Percentiles rank a stretch among this genome's conserved stretches.
Evolutionary conservation across 192 early-diverging fungal genomes (phyloP).

Genomic region (Coemansia reversa): DNA sequence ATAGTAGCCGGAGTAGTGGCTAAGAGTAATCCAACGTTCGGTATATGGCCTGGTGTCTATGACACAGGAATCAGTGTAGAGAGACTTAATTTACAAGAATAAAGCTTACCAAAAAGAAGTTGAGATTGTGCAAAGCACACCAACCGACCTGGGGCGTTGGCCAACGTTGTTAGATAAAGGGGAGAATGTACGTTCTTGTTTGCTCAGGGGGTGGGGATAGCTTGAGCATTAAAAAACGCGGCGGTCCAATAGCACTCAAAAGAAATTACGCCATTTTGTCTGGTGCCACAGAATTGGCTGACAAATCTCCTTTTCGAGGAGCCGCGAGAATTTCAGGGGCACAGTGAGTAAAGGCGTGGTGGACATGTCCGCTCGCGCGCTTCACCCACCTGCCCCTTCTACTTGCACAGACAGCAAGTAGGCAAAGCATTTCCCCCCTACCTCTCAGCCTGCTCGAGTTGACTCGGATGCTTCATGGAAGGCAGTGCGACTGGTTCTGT

Average conservation of each 20-base stretch:
- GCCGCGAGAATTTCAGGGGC: background rate
- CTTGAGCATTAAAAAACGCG: background rate
- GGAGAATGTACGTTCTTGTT: background rate
- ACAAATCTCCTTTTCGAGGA: background rate
- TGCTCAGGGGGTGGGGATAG: conserved; percentile 5
- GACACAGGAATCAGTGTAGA: background rate
- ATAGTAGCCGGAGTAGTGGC: background rate
- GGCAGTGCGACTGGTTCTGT: background rate
- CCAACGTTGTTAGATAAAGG: background rate
- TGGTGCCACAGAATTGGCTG: conserved; percentile 3
- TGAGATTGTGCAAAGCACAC: background rate
- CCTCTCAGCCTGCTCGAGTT: background rate
- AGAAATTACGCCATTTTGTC: conserved; percentile 1
- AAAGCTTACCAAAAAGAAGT: background rate
- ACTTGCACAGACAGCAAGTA: background rate
- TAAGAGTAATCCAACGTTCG: background rate
- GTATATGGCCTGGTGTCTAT: background rate
- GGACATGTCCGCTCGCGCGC: background rate
- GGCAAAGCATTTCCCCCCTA: too few species aligned
- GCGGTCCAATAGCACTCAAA: conserved; percentile 1
- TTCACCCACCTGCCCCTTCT: background rate
- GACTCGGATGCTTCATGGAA: background rate
- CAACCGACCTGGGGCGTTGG: background rate
- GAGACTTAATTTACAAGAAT: background rate
- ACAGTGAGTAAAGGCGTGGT: background rate